Evolutionary conservation across 805 yeast species (phyloP), one percentile per base, ranked within the genome.

Genomic region (Candida silvicultrix): DNA sequence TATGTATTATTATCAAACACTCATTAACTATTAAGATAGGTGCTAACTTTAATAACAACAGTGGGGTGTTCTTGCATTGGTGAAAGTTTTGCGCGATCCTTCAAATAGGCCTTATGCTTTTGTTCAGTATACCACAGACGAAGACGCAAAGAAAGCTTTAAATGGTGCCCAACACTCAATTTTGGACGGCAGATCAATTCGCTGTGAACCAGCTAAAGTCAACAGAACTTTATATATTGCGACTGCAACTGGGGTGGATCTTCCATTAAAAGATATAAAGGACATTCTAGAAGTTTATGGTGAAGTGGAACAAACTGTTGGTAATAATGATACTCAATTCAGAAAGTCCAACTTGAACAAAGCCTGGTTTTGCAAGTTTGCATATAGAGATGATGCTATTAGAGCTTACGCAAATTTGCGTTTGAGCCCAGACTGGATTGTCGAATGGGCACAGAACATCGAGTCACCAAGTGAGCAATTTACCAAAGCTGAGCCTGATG

Each of bases 131-230:
- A 70, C 78, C 9, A 78, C 69, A 46, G 94, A 85, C 51, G 69
- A 66, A 9, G 92, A 85, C 52, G 89, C 95, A 5, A 71, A 73
- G 49, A 59, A 52, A 5, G 97, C 96, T 1, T 74, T 89, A 44
- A 64, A 61, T 18, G 71, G 72, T 49, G 95, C 89, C 11, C 92
- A 86, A 56, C 81, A 82, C 46, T 72, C 88, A 6, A 62, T 70
- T 7, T 64, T 89, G 41, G 80, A 86, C 60, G 95, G 89, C 14
- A 74, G 96, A 60, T 70, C 79, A 4, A 78, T 92, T 39, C 75
- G 97, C 46, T 87, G 96, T 66, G 97, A 92, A 65, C 82, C 82
- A 18, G 98, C 98, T 1, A 82, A 85, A 57, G 96, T 90, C 40
- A 92, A 90, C 64, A 74, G 97, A 52, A 90, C 97, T 14, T 68